phyloP scores from a whole-genome alignment of 2,329 filamentous ascomycete genomes.

The Sclerotiophoma versabilis region DNA sequence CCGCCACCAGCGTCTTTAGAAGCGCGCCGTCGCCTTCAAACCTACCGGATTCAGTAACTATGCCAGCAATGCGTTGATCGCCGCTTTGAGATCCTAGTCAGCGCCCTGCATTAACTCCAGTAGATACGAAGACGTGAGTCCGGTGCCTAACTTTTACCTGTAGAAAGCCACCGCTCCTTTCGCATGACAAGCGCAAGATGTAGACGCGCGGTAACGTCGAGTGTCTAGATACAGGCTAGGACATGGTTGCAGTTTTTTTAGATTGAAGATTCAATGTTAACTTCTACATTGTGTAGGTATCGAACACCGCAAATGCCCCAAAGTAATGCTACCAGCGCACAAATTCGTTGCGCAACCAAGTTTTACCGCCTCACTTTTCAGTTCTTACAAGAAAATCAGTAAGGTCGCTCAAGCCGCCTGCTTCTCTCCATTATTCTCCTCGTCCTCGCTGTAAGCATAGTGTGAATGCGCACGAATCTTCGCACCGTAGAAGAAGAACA shows the following conservation, averaged over 20 bases:
- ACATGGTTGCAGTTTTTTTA: too few relatives aligned
- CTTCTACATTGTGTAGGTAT: conserved; percentile 1
- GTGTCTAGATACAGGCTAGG: too few relatives aligned
- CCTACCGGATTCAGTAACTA: conserved; percentile 13
- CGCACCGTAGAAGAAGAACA: conserved; percentile 81
- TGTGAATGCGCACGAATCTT: conserved; percentile 72
- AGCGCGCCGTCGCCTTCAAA: conserved; percentile 11
- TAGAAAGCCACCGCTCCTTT: not conserved
- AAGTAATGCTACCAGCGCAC: not conserved
- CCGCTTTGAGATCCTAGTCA: conserved; percentile 5
- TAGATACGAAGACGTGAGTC: conserved; percentile 1
- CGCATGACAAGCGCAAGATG: not conserved
- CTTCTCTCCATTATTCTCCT: conserved; percentile 52
- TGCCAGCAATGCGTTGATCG: not conserved
- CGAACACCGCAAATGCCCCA: conserved; percentile 1
- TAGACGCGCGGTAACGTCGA: too few relatives aligned
- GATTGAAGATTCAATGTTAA: not conserved
- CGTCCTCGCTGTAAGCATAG: conserved; percentile 72
- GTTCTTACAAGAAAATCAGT: not conserved
- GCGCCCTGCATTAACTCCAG: conserved; percentile 9
- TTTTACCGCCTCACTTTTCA: not conserved
- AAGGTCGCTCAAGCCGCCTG: conserved; percentile 21
- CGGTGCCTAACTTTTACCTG: not conserved
- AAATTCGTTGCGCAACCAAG: not conserved
- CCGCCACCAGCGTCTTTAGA: conserved; percentile 15